Conservation (phyloP, 208 protist species). For the Phytomonas francai region DNA sequence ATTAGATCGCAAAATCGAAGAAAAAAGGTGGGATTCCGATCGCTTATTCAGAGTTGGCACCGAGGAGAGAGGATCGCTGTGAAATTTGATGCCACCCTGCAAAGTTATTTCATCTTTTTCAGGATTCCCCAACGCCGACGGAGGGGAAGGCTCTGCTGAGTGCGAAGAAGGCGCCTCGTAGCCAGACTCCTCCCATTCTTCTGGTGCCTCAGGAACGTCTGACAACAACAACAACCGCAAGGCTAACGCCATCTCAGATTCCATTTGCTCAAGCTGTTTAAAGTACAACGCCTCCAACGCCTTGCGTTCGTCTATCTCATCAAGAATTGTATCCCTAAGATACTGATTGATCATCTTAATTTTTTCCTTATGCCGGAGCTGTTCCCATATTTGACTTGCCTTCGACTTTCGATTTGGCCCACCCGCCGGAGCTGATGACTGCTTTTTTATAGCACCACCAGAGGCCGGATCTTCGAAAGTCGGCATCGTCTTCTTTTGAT, state of each 20-base stretch:
- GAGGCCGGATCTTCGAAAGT: no score
- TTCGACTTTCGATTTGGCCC: constrained; percentile 8
- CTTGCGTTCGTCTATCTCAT: constrained; percentile 30
- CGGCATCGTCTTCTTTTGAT: no score
- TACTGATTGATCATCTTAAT: constrained; percentile 16
- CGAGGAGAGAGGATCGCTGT: no score
- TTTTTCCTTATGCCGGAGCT: constrained; percentile 45
- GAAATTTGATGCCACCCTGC: no score
- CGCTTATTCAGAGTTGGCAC: no score
- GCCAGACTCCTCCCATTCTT: no score
- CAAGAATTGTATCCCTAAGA: constrained; percentile 20
- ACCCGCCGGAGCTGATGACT: background rate
- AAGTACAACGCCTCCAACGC: constrained; percentile 16
- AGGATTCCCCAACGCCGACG: no score
- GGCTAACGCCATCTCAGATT: background rate
- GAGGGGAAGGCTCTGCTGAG: no score
- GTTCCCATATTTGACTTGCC: constrained; percentile 27
- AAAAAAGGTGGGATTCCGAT: no score
- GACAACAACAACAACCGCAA: background rate
- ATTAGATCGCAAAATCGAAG: no score
- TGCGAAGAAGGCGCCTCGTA: no score
- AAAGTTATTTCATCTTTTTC: no score
- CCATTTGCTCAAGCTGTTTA: background rate
- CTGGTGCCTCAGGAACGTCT: background rate
- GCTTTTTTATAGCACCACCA: background rate